Conservation (phyloP, 495 filamentous ascomycete genomes). For the Aspergillus steynii region DNA sequence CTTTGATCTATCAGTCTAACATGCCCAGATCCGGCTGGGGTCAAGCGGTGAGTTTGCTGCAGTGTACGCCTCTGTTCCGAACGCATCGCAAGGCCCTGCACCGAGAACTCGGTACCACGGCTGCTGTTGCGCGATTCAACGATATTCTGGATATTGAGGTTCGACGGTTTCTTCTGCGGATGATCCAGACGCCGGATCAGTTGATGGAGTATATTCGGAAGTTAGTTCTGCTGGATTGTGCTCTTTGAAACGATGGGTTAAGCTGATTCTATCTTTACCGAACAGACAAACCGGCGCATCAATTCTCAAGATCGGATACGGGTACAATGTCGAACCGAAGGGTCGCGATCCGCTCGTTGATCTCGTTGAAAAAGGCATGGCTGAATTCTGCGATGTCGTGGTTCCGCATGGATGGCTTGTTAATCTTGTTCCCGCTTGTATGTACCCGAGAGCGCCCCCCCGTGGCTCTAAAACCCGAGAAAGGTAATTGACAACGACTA, state of each 20-base stretch:
- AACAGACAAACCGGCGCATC: constrained; percentile 42
- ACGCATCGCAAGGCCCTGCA: constrained; percentile 40
- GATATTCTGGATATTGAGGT: constrained; percentile 40
- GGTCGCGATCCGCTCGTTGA: constrained; percentile 44
- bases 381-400: constrained; percentile 42
- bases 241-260: not conserved
- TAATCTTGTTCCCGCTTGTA: constrained; percentile 40
- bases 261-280: not conserved
- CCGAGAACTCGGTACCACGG: constrained; percentile 25
- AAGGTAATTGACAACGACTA: not conserved
- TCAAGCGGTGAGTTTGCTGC: constrained; percentile 29
- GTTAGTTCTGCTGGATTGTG: constrained; percentile 22
- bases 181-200: constrained; percentile 37
- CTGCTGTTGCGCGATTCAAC: constrained; percentile 33
- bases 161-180: constrained; percentile 42
- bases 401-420: constrained; percentile 47
- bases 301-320: constrained; percentile 52
- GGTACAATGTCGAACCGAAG: constrained; percentile 47
- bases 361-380: constrained; percentile 40
- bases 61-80: constrained; percentile 37
- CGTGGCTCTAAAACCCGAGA: not conserved
- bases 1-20: not conserved
- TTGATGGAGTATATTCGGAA: constrained; percentile 42
- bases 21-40: constrained; percentile 33
- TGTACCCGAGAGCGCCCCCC: constrained; percentile 7